Evolutionary conservation across 2,329 filamentous ascomycete species (phyloP).

Genomic region (Anisogramma anomala): DNA sequence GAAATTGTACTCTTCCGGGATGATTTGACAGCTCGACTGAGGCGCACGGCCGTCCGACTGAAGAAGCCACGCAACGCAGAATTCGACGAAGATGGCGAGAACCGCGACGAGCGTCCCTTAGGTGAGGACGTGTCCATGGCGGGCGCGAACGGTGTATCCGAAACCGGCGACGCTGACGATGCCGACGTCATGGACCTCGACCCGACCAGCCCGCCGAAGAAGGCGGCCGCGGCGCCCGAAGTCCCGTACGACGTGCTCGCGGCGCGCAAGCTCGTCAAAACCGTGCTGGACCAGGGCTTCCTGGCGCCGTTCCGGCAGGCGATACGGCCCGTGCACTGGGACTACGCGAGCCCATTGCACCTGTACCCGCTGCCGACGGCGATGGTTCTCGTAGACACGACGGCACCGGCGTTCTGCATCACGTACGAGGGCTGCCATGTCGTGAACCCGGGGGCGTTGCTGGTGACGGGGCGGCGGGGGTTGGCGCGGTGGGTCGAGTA

Average conservation of each 20-base stretch:
- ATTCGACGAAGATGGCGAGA: slow-evolving; percentile 23
- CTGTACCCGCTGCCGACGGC: slow-evolving; percentile 83
- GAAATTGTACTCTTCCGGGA: slow-evolving; percentile 83
- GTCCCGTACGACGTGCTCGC: slow-evolving; percentile 41
- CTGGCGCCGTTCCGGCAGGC: slow-evolving; percentile 77
- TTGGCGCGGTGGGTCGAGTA: slow-evolving; percentile 82
- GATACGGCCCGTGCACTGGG: slow-evolving; percentile 78
- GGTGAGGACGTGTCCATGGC: slow-evolving; percentile 24
- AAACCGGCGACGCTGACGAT: slow-evolving; percentile 18
- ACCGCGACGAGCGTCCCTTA: slow-evolving; percentile 13
- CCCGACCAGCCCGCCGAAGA: slow-evolving; percentile 17
- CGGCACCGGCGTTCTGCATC: slow-evolving; percentile 70
- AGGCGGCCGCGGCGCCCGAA: slow-evolving; percentile 8
- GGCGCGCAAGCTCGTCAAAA: slow-evolving; percentile 75
- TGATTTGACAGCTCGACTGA: slow-evolving; percentile 68
- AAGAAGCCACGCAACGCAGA: slow-evolving; percentile 28
- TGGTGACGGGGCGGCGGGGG: slow-evolving; percentile 56
- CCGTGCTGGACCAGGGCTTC: slow-evolving; percentile 79
- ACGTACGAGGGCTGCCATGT: slow-evolving; percentile 95
- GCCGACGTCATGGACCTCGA: slow-evolving; percentile 32
- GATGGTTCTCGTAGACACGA: slow-evolving; percentile 70
- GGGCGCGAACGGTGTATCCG: slow-evolving; percentile 17
- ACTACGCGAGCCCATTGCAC: slow-evolving; percentile 63
- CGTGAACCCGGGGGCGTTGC: slow-evolving; percentile 76
- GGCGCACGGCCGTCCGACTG: slow-evolving; percentile 64